Base-by-base conservation (phyloP, 2,329 filamentous ascomycete species). In the Tolypocladium album region DNA sequence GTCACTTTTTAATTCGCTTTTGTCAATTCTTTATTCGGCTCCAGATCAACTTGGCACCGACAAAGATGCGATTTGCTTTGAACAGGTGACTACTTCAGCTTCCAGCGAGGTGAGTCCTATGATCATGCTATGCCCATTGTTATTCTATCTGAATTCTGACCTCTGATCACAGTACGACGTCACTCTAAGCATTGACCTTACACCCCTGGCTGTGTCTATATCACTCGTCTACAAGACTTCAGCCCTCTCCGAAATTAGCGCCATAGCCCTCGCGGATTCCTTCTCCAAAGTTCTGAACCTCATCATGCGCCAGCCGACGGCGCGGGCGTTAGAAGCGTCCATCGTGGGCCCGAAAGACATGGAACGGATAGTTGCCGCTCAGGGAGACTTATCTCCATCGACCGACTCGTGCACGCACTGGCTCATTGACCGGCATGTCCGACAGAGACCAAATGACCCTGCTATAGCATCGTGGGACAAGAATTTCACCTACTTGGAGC, bases 381-480 rank as follows among this genome's bases (percentile, higher is more conserved):
- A 56, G 11, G 53, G 53, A 24, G 53, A 56, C 53, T 24, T 56
- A n/a, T 39, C 34, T 20, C 53, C 36, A 17, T 38, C 59, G 6
- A 62, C 47, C 1, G 57, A 62, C 11, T 47, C 61, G 5, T 62
- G 61, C 36, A 59, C 59, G 1, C 61, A 62, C 34, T 62, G 61
- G 61, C 59, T 59, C 50, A 61, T 62, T 2, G 52, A 57, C 1
- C 45, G 59, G 2, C 59, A 57, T 7, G 61, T 61, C 22, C 47
- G 45, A 15, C 13, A 27, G 2, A 55, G 52, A 11, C 61, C 59
- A 1, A 43, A 58, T 6, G 55, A 45, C 12, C 12, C 38, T 2
- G 63, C 63, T 3, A 56, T 64, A 3, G 31, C 22, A 13, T 60
- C 62, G 20, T 66, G 64, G 64, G 64, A 66, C 45, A 59, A 53